These are phyloP conservation scores for Cylindrotheca closterium DNA, from an alignment of 108 stramenopile species.

Conservation along the genomic window DNA sequence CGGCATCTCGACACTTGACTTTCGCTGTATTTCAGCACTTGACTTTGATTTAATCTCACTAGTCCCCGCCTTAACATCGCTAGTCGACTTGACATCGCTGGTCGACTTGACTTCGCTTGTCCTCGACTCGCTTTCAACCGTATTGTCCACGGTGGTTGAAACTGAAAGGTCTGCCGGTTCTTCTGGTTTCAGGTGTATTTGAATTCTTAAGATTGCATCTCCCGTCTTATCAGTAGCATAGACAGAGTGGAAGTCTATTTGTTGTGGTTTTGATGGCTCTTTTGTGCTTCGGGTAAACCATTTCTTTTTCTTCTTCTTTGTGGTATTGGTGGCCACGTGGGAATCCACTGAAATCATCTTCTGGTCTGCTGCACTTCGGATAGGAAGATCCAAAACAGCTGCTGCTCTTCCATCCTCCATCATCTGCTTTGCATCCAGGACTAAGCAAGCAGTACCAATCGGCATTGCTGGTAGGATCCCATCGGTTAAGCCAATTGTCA, in stretches of 20 bases:
- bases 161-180: neutral
- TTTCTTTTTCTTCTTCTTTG: constrained; percentile 1
- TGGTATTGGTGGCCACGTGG: neutral
- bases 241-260: constrained; percentile 16
- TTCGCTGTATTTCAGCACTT: neutral
- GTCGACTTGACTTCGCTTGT: neutral
- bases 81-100: neutral
- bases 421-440: constrained; percentile 11
- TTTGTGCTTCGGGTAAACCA: neutral
- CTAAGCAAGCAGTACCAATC: constrained; percentile 20
- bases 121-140: neutral
- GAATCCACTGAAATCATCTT: constrained; percentile 16
- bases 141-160: neutral
- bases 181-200: constrained; percentile 7
- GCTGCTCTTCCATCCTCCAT: neutral
- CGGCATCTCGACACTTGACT: neutral
- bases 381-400: constrained; percentile 19
- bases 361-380: constrained; percentile 7
- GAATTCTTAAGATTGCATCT: constrained; percentile 30
- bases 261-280: constrained; percentile 6
- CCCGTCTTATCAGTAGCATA: constrained; percentile 32
- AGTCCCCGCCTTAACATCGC: neutral
- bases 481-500: constrained; percentile 25
- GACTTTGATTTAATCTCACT: neutral
- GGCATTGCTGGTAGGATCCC: constrained; percentile 20